phyloP scores from a whole-genome alignment of 1,284 basidiomycete genomes.

The Cutaneotrichosporon mucoides region DNA sequence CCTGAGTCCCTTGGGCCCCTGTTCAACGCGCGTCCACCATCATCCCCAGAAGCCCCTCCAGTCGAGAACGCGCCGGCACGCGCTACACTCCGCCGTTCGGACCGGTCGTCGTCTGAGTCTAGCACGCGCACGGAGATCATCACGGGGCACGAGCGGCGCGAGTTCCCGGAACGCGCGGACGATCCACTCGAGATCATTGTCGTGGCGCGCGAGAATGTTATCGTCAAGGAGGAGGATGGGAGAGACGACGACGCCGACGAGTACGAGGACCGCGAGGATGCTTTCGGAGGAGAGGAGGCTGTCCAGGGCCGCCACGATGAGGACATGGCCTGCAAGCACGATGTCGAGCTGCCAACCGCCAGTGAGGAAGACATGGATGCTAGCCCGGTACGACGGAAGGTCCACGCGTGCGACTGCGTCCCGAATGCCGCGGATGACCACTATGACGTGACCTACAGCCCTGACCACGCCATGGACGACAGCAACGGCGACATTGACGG shows the following conservation, averaged over 20 bases:
- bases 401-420: too few relatives aligned
- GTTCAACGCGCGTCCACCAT: too few relatives aligned
- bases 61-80: not conserved
- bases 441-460: too few relatives aligned
- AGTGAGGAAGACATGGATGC: too few relatives aligned
- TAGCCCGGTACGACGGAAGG: too few relatives aligned
- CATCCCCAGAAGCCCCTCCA: not conserved
- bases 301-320: not conserved
- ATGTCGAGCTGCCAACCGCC: too few relatives aligned
- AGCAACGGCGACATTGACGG: too few relatives aligned
- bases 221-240: not conserved
- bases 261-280: constrained; percentile 22
- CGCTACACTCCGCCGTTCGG: not conserved
- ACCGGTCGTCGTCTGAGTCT: too few relatives aligned
- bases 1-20: too few relatives aligned
- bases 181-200: not conserved
- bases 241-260: constrained; percentile 26
- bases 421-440: too few relatives aligned
- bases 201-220: not conserved
- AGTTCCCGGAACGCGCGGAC: not conserved
- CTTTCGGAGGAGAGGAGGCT: constrained; percentile 49
- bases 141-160: not conserved
- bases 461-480: too few relatives aligned
- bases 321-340: not conserved
- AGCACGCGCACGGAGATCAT: too few relatives aligned